Percentiles rank a stretch among this genome's conserved stretches.
Evolutionary conservation across 352 stramenopile species (phyloP).

Genomic region (Phytophthora ohioensis): DNA sequence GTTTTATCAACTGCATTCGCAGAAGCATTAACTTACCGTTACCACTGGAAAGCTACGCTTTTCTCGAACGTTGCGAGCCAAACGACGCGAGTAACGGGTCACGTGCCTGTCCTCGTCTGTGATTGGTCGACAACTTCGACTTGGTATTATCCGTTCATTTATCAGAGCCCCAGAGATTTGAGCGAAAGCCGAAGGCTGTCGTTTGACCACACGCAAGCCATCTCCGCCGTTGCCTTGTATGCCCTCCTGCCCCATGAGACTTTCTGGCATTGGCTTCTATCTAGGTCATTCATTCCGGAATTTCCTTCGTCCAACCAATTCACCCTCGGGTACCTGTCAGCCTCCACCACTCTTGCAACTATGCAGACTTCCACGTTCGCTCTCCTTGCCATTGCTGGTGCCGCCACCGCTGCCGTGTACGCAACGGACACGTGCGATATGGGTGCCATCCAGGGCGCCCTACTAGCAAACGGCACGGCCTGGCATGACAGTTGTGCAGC

Average conservation of each 20-base stretch:
- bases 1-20: no score
- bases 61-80: not conserved
- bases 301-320: constrained; percentile 22
- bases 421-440: constrained; percentile 52
- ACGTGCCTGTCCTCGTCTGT: not conserved
- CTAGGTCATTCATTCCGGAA: constrained; percentile 29
- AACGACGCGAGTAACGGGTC: constrained; percentile 17
- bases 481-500: constrained; percentile 42
- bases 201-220: constrained; percentile 5
- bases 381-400: constrained; percentile 26
- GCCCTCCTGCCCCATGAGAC: not conserved
- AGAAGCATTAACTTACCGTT: no score
- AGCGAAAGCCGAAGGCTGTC: constrained; percentile 6
- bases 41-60: no score
- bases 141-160: constrained; percentile 21
- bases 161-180: constrained; percentile 30
- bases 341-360: constrained; percentile 1
- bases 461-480: constrained; percentile 61
- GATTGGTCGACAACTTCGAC: constrained; percentile 32
- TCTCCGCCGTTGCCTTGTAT: not conserved
- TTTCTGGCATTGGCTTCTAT: not conserved
- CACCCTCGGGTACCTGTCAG: constrained; percentile 4
- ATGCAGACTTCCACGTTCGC: constrained; percentile 43
- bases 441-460: constrained; percentile 51
- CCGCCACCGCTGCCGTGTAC: constrained; percentile 22